phyloP scores from a whole-genome alignment of 768 basidiomycete species.

The Suillus paluster region DNA sequence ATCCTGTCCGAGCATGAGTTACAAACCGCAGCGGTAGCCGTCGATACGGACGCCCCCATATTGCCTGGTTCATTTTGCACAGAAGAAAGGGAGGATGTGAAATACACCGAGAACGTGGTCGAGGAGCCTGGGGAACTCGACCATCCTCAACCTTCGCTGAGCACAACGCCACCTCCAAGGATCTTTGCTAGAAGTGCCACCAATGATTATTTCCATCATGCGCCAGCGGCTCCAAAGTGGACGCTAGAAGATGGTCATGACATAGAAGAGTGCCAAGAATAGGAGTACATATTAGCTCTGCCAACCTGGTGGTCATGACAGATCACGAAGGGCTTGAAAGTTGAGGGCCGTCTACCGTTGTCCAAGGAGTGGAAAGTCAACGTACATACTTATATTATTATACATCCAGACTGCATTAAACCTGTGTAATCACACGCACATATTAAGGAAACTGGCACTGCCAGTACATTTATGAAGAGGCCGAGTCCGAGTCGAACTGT shows the following conservation, averaged over 20 bases:
- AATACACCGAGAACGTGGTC: not conserved
- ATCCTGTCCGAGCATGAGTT: no score
- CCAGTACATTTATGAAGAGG: no score
- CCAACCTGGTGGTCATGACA: not conserved
- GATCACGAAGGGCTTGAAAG: not conserved
- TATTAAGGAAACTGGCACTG: no score
- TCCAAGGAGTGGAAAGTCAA: not conserved
- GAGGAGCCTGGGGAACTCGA: not conserved
- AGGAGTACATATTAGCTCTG: not conserved
- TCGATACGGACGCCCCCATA: not conserved
- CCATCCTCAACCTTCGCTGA: not conserved
- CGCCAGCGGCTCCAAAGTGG: not conserved
- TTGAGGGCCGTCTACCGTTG: not conserved
- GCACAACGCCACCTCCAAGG: not conserved
- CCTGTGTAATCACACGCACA: not conserved
- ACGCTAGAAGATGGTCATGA: not conserved
- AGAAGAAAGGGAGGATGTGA: not conserved
- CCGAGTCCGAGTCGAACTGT: no score
- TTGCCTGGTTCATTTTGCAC: not conserved
- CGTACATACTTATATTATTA: not conserved
- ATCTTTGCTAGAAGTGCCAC: conserved; percentile 1
- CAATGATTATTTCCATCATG: not conserved
- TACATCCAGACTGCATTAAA: not conserved
- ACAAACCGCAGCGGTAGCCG: not conserved
- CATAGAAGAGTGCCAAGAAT: not conserved